Evolutionary conservation across 2,329 filamentous ascomycete species (phyloP), one percentile per base, ranked within the genome.

Genomic region (Aspergillus latus): DNA sequence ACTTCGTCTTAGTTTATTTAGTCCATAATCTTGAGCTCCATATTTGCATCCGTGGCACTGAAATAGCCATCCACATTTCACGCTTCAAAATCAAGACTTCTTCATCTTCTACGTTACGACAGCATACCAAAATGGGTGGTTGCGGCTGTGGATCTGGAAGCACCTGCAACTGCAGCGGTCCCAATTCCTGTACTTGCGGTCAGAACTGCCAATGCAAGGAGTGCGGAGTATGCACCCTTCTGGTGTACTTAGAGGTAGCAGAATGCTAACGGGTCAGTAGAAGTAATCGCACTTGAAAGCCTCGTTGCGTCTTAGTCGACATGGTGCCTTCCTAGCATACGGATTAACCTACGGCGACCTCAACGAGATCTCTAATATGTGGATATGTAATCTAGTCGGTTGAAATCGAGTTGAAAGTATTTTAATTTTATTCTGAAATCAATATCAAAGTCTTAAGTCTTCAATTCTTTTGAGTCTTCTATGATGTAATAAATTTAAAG

Each of bases 141-240:
- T 74, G 72, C 50, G 63, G 56, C 51, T 74, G 72, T 54, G 68
- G 68, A 65, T 58, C 66, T 15, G 69, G 70, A 63, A 60, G 61
- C n/a, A 65, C 53, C 47, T 74, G 72, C 54, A 61, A 52, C 57
- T 74, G 72, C 59, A 59, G 57, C 10, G 72, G 72, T 52, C 56
- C 67, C 16, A 62, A 67, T 45, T 62, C 48, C 55, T 74, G 72
- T 60, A 66, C 67, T 54, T 74, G 72, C 57, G 63, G 64, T 44
- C 64, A 65, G 54, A 64, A 60, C 57, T 74, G 72, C 58, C 49
- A 63, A 61, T 74, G 72, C 66, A 69, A 72, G 66, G 65, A 66
- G 64, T 74, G 72, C 62, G 71, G 70, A 66, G 72, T 74, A 74
- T 63, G 72, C 70, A 54, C 58, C 13, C 40, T 30, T 42, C 39